Base-by-base conservation (phyloP, 2,329 filamentous ascomycete genomes). In the Cercospora brassicicola region DNA sequence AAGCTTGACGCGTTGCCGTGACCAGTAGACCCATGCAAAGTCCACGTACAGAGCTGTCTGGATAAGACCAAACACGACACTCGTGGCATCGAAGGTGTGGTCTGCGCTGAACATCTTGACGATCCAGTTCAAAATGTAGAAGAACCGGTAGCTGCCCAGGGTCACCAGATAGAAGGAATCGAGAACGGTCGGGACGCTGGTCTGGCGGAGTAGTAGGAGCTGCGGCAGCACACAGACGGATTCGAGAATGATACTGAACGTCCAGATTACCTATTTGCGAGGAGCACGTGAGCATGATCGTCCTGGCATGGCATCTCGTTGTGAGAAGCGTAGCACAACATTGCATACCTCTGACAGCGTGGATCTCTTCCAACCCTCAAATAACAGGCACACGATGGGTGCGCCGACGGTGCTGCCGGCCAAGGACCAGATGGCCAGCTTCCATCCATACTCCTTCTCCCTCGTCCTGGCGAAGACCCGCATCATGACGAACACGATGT, bases 21-120 rank as follows among this genome's bases (percentile, higher is more conserved):
- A 91, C 83, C 92, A 97, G 84, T 98, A 98, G 1, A 98, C 93
- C 93, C 94, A 97, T 39, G 93, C 93, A 78, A 98, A 98, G 81
- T 98, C 94, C 73, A 94, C 79, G 80, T 97, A 97, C 53, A 97
- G 87, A 0, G 91, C 89, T 0, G 93, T 97, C 82, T 98, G 94
- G 28, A 98, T 84, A 68, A 96, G 82, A 65, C 94, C 94, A 76
- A 96, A 97, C 69, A 96, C 87, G 77, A 95, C 88, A 7, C 91
- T 90, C 9, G 94, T 87, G 3, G 88, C 85, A 36, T 74, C 71
- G 69, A 89, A 88, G 70, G 84, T 82, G 51, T 82, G 79, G 73
- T 88, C 86, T 31, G 84, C 82, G 9, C 84, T 83, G 74, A 91
- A 88, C 23, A 67, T 60, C 26, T 66, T 70, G 88, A 80, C 72